Percentiles rank a stretch among this genome's conserved stretches.
Conservation (phyloP, 768 basidiomycete genomes). For the Zangia roseola region DNA sequence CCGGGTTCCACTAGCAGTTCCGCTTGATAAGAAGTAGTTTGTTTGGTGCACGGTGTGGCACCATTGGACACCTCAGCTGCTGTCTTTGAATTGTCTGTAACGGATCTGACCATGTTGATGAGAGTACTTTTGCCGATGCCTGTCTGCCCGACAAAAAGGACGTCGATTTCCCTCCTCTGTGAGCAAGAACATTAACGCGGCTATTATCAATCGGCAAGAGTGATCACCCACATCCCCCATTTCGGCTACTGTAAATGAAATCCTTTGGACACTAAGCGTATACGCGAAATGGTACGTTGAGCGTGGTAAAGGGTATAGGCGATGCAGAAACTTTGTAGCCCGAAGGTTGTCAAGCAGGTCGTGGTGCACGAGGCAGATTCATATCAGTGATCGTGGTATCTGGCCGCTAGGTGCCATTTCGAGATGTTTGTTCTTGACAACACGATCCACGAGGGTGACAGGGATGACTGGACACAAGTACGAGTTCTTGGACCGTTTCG, state of each 20-base stretch:
- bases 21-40: slow-evolving; percentile 4
- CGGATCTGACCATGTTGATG: slow-evolving; percentile 23
- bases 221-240: slow-evolving; percentile 18
- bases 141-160: slow-evolving; percentile 25
- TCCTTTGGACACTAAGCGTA: neutral
- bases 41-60: slow-evolving; percentile 18
- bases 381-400: slow-evolving; percentile 20
- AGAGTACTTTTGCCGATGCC: slow-evolving; percentile 27
- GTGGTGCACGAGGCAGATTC: slow-evolving; percentile 23
- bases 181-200: slow-evolving; percentile 1
- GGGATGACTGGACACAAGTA: too few relatives aligned
- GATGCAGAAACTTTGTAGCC: neutral
- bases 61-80: slow-evolving; percentile 21
- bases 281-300: neutral
- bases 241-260: neutral
- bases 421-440: slow-evolving; percentile 4
- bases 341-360: neutral
- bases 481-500: too few relatives aligned
- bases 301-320: slow-evolving; percentile 5
- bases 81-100: neutral
- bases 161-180: slow-evolving; percentile 14
- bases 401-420: slow-evolving; percentile 4
- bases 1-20: too few relatives aligned
- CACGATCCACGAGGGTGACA: neutral
- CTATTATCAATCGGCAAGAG: neutral